A percentile compares a stretch with the other conserved stretches of the same genome.
phyloP scores from a whole-genome alignment of 2,329 filamentous ascomycete species.

The Albophoma yamanashiensis region DNA sequence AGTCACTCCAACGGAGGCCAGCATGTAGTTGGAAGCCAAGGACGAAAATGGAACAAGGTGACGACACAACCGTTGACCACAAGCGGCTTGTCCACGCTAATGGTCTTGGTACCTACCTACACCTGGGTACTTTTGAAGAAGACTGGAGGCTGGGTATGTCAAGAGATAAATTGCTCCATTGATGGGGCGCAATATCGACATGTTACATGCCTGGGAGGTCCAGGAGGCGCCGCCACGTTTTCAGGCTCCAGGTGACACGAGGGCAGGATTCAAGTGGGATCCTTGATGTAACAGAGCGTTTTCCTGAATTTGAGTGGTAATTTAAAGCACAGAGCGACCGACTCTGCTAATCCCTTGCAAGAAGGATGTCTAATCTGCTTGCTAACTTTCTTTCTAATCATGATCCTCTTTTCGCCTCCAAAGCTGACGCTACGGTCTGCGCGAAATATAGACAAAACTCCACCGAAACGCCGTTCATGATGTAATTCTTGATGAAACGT shows the following conservation, averaged over 20 bases:
- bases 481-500: not conserved
- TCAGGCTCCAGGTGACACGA: not conserved
- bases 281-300: not conserved
- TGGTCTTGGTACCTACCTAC: not conserved
- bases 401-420: not conserved
- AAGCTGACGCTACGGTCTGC: not conserved
- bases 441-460: not conserved
- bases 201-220: not conserved
- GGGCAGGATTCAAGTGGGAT: not conserved
- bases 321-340: not conserved
- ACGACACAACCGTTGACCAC: not conserved
- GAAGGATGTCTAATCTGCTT: conserved; percentile 1
- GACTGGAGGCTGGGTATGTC: not conserved
- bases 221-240: not conserved
- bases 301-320: not conserved
- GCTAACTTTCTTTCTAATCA: not conserved
- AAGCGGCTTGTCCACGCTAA: not conserved
- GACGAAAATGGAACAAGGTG: not conserved
- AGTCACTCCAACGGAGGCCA: not conserved
- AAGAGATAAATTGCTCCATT: not conserved
- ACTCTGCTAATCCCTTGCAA: not conserved
- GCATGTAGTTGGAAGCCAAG: not conserved
- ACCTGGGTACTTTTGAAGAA: no score
- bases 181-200: not conserved
- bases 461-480: conserved; percentile 5